These are phyloP conservation scores for Mortierella sp. DNA, from an alignment of 371 early-diverging fungal species.

Conservation along the genomic window DNA sequence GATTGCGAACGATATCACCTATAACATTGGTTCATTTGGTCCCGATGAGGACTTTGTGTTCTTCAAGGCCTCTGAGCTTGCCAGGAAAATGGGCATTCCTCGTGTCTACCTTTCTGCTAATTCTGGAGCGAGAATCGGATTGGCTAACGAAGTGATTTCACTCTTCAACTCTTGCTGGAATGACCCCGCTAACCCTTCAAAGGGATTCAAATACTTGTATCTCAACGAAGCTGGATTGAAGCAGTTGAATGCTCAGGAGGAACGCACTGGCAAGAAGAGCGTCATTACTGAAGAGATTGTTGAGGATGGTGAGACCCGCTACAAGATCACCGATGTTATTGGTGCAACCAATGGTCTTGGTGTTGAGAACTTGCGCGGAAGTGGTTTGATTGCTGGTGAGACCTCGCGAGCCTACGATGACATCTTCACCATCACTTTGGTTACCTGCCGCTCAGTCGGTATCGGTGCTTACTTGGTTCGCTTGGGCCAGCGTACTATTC, in stretches of 20 bases:
- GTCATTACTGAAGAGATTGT: conserved; percentile 77
- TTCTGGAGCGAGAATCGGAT: conserved; percentile 99
- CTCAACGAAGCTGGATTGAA: conserved; percentile 82
- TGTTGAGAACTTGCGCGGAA: conserved; percentile 99
- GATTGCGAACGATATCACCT: conserved; percentile 98
- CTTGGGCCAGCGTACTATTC: conserved; percentile 97
- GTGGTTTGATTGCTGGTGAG: conserved; percentile 98
- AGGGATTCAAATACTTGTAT: conserved; percentile 96
- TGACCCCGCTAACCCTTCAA: conserved; percentile 80
- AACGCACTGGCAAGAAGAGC: conserved; percentile 67
- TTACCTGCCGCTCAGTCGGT: conserved; percentile 97
- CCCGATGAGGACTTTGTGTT: conserved; percentile 95
- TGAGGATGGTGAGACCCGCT: conserved; percentile 82
- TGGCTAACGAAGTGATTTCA: conserved; percentile 92
- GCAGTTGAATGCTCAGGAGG: conserved; percentile 62
- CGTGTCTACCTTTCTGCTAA: conserved; percentile 98
- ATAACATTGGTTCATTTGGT: conserved; percentile 98
- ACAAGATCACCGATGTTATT: conserved; percentile 91
- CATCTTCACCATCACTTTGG: conserved; percentile 97
- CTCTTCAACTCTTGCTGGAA: conserved; percentile 92
- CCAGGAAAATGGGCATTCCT: conserved; percentile 89
- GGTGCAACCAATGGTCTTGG: conserved; percentile 94
- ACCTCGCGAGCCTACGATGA: conserved; percentile 96
- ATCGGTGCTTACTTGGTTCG: conserved; percentile 99
- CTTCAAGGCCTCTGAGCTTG: conserved; percentile 91